Evolutionary conservation across 208 protist species (phyloP).

Genomic region (Trypanosoma mega): DNA sequence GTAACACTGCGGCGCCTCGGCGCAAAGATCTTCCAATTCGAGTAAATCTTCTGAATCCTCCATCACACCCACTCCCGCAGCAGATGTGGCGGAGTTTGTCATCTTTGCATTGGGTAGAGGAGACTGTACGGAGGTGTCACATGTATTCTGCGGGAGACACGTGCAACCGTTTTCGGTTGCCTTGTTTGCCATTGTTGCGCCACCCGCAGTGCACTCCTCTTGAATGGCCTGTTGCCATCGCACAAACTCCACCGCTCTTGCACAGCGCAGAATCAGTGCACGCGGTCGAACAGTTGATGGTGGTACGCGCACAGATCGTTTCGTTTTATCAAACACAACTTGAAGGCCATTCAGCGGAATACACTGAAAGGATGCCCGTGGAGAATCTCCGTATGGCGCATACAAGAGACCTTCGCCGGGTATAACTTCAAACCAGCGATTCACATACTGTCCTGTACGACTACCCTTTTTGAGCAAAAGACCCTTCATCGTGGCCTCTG

Average conservation of each 20-base stretch:
- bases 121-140: not conserved
- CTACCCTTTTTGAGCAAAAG: conserved; percentile 17
- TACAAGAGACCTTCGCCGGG: conserved; percentile 13
- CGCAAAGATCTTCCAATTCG: conserved; percentile 23
- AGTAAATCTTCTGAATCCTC: conserved; percentile 1
- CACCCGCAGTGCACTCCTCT: not conserved
- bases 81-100: no score
- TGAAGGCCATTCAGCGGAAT: conserved; percentile 13
- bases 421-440: conserved; percentile 23
- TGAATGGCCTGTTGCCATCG: conserved; percentile 21
- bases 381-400: conserved; percentile 6
- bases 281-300: not conserved
- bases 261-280: conserved; percentile 7
- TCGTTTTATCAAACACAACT: conserved; percentile 11
- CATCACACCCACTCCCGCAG: not conserved
- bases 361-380: conserved; percentile 1
- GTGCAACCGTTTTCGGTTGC: no score
- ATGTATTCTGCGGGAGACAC: not conserved
- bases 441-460: conserved; percentile 2
- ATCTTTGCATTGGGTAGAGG: not conserved
- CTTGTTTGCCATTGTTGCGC: not conserved
- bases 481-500: conserved; percentile 4
- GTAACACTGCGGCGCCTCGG: conserved; percentile 4
- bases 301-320: conserved; percentile 12
- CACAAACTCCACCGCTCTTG: conserved; percentile 2